Conservation (phyloP, 73 alveolate species). For the Tetrahymena borealis region DNA sequence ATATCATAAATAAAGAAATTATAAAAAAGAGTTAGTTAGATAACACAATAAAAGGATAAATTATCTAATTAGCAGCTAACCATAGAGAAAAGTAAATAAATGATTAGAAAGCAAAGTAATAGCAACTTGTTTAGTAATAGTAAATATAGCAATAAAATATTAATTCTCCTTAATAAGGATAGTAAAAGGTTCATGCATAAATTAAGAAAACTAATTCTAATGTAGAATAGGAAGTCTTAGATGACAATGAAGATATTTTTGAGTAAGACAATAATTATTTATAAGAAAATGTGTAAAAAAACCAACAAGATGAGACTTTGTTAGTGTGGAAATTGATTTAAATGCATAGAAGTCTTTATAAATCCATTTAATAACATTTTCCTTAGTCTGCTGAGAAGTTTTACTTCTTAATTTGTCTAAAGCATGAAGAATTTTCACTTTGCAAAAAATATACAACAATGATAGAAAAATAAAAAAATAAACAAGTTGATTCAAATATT, state of each 20-base stretch:
- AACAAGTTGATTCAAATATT: neutral
- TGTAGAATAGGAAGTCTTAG: neutral
- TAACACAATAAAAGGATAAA: neutral
- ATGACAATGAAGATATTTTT: neutral
- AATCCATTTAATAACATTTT: neutral
- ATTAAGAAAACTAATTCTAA: neutral
- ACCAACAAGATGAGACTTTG: neutral
- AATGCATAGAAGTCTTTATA: neutral
- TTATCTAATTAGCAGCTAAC: neutral
- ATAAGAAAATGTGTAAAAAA: neutral
- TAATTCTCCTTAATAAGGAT: neutral
- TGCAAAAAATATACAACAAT: neutral
- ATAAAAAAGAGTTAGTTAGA: neutral
- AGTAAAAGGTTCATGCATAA: neutral
- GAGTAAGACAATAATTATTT: neutral
- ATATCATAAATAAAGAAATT: neutral
- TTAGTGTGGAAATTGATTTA: neutral
- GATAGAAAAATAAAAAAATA: neutral
- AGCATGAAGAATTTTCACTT: neutral
- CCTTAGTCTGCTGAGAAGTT: neutral
- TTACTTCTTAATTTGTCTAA: neutral
- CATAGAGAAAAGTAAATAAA: neutral
- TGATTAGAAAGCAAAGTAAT: neutral
- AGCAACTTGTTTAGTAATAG: neutral
- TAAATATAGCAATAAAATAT: neutral